phyloP scores from a whole-genome alignment of 805 yeast genomes.

The Kuraishia floccosa region DNA sequence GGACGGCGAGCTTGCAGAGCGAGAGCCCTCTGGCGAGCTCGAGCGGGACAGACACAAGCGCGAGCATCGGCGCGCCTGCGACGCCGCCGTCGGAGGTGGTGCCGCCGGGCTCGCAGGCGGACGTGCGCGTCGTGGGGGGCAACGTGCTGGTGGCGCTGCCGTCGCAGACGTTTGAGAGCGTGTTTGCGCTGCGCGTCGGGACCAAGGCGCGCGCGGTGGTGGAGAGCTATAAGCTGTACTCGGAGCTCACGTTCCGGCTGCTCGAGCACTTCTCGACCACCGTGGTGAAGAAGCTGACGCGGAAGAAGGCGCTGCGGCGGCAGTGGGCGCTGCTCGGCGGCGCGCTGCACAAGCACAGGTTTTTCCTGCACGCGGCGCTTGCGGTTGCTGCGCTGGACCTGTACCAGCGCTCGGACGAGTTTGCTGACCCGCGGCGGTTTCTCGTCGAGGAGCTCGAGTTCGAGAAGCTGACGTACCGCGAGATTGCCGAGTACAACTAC shows the following conservation, averaged over 20 bases:
- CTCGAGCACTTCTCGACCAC: constrained; percentile 6
- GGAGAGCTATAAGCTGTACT: constrained; percentile 3
- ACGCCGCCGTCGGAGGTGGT: too few species aligned
- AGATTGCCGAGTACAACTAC: constrained; percentile 11
- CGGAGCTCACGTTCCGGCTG: constrained; percentile 5
- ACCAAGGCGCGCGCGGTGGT: not conserved
- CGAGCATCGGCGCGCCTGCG: too few species aligned
- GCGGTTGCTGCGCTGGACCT: constrained; percentile 7
- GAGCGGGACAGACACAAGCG: too few species aligned
- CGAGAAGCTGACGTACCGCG: too few species aligned
- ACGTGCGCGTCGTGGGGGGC: not conserved
- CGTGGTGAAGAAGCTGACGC: constrained; percentile 4
- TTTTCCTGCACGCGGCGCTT: constrained; percentile 4
- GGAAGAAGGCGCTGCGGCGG: constrained; percentile 2
- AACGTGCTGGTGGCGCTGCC: not conserved
- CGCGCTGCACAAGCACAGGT: constrained; percentile 3
- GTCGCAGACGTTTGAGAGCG: too few species aligned
- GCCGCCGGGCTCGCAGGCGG: too few species aligned
- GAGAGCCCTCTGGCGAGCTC: too few species aligned
- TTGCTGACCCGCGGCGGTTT: constrained; percentile 2
- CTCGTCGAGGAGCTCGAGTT: too few species aligned
- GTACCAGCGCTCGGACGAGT: constrained; percentile 6
- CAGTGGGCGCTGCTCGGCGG: constrained; percentile 4
- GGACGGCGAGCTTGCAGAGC: too few species aligned
- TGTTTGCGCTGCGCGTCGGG: too few species aligned